phyloP scores from a whole-genome alignment of 2,329 filamentous ascomycete genomes.

The Cladosporium oxysporum region DNA sequence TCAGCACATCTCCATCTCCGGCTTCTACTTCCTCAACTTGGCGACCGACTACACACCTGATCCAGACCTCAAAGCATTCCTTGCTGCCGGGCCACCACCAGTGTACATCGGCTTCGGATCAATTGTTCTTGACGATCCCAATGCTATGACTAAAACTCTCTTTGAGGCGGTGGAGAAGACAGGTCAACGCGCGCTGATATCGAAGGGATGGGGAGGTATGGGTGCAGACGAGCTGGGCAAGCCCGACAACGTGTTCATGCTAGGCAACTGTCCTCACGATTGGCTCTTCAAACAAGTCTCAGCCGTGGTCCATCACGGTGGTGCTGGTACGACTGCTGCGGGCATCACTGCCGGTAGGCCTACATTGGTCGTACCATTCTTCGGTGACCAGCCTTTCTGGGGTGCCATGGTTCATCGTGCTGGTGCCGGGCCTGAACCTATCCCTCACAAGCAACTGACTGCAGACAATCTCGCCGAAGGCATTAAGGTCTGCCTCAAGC shows the following conservation, averaged over 20 bases:
- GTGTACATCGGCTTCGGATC: constrained; percentile 84
- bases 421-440: constrained; percentile 52
- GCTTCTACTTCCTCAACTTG: constrained; percentile 74
- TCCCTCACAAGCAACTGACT: constrained; percentile 50
- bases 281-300: constrained; percentile 60
- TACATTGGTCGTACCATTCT: constrained; percentile 59
- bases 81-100: constrained; percentile 68
- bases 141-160: constrained; percentile 68
- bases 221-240: constrained; percentile 43
- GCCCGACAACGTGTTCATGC: constrained; percentile 49
- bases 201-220: constrained; percentile 56
- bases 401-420: constrained; percentile 53
- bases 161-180: constrained; percentile 65
- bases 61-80: constrained; percentile 64
- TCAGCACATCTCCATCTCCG: constrained; percentile 68
- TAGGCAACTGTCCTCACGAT: constrained; percentile 59
- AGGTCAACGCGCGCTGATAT: constrained; percentile 56
- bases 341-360: constrained; percentile 55
- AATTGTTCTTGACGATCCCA: constrained; percentile 76
- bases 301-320: constrained; percentile 60
- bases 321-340: constrained; percentile 60
- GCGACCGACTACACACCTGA: constrained; percentile 67
- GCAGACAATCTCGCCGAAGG: constrained; percentile 47
- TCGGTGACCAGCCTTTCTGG: constrained; percentile 61
- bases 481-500: constrained; percentile 48